Evolutionary conservation across 1,139 yeast genomes (phyloP).

Genomic region (Pichia sp.): DNA sequence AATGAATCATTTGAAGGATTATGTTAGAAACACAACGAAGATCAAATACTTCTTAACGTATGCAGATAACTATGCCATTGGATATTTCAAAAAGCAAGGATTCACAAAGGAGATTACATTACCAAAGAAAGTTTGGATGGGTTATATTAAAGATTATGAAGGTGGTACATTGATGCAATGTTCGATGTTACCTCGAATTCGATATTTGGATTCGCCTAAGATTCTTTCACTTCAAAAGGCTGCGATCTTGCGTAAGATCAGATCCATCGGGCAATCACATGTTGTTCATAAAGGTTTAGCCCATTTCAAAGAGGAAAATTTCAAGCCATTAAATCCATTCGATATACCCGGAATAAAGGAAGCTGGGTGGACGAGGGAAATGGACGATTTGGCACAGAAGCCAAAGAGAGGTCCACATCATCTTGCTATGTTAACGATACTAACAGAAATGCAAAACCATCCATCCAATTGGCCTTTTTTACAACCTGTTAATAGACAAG

Average conservation of each 20-base stretch:
- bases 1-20: slow-evolving; percentile 97
- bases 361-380: slow-evolving; percentile 98
- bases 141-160: slow-evolving; percentile 97
- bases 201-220: slow-evolving; percentile 88
- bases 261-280: slow-evolving; percentile 76
- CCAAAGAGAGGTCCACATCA: slow-evolving; percentile 96
- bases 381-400: slow-evolving; percentile 94
- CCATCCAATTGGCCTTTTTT: slow-evolving; percentile 99
- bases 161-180: slow-evolving; percentile 99
- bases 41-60: slow-evolving; percentile 89
- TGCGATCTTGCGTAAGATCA: slow-evolving; percentile 82
- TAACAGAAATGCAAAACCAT: slow-evolving; percentile 87
- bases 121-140: slow-evolving; percentile 93
- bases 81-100: slow-evolving; percentile 97
- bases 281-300: slow-evolving; percentile 80
- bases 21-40: slow-evolving; percentile 85
- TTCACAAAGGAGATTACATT: slow-evolving; percentile 92
- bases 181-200: slow-evolving; percentile 81
- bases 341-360: slow-evolving; percentile 85
- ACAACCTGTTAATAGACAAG: slow-evolving; percentile 88
- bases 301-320: slow-evolving; percentile 58
- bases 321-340: slow-evolving; percentile 56
- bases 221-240: slow-evolving; percentile 86
- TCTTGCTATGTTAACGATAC: slow-evolving; percentile 85
- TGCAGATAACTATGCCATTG: slow-evolving; percentile 98